Percentiles rank a stretch among this genome's conserved stretches.
Evolutionary conservation across 306 rosid species (phyloP).

Genomic region (Biancaea sappan): DNA sequence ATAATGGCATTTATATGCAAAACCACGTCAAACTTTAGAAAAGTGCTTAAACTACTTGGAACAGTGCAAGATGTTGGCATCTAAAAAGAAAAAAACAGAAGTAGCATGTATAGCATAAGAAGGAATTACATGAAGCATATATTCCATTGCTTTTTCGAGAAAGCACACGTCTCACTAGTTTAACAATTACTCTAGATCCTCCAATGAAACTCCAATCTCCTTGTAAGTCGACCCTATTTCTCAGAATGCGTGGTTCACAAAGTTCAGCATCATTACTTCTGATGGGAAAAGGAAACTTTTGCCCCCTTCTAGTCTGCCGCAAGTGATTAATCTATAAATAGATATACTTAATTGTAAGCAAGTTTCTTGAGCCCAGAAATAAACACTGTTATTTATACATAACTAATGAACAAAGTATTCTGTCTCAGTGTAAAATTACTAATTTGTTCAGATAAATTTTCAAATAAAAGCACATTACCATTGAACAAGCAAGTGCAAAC

Average conservation of each 20-base stretch:
- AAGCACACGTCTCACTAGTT: slow-evolving; percentile 52
- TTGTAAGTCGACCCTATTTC: slow-evolving; percentile 29
- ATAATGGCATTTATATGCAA: slow-evolving; percentile 8
- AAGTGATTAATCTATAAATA: slow-evolving; percentile 50
- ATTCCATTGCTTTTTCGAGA: slow-evolving; percentile 46
- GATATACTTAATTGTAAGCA: slow-evolving; percentile 30
- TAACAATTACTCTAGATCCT: slow-evolving; percentile 63
- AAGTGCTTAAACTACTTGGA: slow-evolving; percentile 6
- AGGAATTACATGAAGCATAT: slow-evolving; percentile 71
- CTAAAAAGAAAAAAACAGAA: neutral
- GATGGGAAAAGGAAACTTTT: slow-evolving; percentile 38
- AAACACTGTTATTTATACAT: slow-evolving; percentile 4
- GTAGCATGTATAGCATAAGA: slow-evolving; percentile 24
- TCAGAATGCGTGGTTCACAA: slow-evolving; percentile 36
- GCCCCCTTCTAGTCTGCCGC: slow-evolving; percentile 48
- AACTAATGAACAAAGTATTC: slow-evolving; percentile 11
- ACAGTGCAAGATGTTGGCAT: slow-evolving; percentile 15
- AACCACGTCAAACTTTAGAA: slow-evolving; percentile 14
- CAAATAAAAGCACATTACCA: neutral
- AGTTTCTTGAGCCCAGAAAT: slow-evolving; percentile 25
- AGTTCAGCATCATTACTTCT: slow-evolving; percentile 46
- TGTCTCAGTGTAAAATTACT: neutral
- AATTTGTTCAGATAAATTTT: neutral
- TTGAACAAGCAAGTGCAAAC: slow-evolving; percentile 17
- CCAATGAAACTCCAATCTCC: slow-evolving; percentile 79